A percentile compares a stretch with the other conserved stretches of the same genome.
These are phyloP conservation scores for Zizania latifolia DNA, from an alignment of 176 grass and related monocot genomes.

Conservation along the genomic window DNA sequence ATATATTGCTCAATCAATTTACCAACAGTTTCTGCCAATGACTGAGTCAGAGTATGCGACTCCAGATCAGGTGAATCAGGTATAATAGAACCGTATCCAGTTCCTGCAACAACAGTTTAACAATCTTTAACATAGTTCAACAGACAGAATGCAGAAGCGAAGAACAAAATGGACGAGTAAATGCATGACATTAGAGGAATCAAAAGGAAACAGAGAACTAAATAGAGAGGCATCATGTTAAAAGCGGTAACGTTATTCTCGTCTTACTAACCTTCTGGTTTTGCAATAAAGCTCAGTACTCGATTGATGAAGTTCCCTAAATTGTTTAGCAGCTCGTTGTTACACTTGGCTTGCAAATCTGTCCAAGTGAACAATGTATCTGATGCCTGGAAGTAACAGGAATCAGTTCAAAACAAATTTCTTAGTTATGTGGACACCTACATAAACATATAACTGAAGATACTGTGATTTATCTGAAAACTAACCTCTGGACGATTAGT, in stretches of 20 bases:
- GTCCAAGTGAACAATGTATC: constrained; percentile 76
- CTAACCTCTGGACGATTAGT: constrained; percentile 65
- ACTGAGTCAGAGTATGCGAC: constrained; percentile 39
- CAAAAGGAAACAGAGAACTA: background rate
- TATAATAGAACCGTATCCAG: constrained; percentile 62
- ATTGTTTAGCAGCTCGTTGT: constrained; percentile 66
- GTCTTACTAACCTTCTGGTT: constrained; percentile 55
- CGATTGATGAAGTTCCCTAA: constrained; percentile 80
- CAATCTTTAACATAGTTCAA: background rate
- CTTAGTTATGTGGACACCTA: background rate
- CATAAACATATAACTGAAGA: background rate
- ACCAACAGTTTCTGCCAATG: constrained; percentile 47
- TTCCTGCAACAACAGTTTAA: constrained; percentile 37
- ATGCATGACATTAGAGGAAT: background rate
- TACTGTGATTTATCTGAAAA: background rate
- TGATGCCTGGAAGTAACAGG: constrained; percentile 51
- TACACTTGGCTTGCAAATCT: constrained; percentile 68
- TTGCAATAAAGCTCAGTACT: constrained; percentile 74
- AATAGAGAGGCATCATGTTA: background rate
- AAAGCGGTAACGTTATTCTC: background rate
- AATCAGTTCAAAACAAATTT: constrained; percentile 1
- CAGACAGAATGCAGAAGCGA: background rate
- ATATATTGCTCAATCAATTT: constrained; percentile 62
- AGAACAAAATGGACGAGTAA: background rate
- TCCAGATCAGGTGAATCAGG: constrained; percentile 55